Evolutionary conservation across 169 alveolate species (phyloP), one percentile per base, ranked within the genome.

Genomic region (Plasmodium vivax): DNA sequence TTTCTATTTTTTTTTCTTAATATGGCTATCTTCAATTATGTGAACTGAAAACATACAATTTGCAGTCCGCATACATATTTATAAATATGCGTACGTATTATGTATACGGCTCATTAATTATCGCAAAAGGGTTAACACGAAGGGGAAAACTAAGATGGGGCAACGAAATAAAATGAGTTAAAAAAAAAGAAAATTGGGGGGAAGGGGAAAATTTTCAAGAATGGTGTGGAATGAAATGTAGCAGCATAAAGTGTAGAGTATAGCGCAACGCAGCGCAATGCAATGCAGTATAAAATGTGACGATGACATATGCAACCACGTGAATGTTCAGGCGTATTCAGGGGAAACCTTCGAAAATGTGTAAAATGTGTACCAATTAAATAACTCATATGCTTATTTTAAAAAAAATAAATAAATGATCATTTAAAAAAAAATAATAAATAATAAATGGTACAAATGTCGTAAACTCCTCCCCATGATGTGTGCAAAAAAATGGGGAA

Each of bases 71-170:
- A 47, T 56, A 32, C 38, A 85, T 2, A 34, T 72, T 45, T 58
- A 85, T 47, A 75, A n/a, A 43, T 58, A 74, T 4, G 81, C 87
- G 19, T 34, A 84, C 47, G 71, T 93, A 47, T 43, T 83, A 51
- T 92, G 71, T 58, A 82, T 74, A 71, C 34, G 54, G 71, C 71
- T 72, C 77, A 32, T 45, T 54, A 73, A 73, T 7, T 81, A 54
- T 47, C 51, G 34, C 74, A 23, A 58, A 41, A 7, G 83, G 77
- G 71, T 23, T 68, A 68, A 68, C 43, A 68, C 7, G 43, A 68
- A 27, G 77, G 77, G n/a, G 14, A 30, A 68, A 19, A 68, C 43
- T 30, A 27, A 68, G 9, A 19, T 62, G 77, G 38, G 77, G 43
- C 16, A 68, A 68, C 16, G 77, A 68, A 68, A 68, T 27, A 30